A percentile compares a stretch with the other conserved stretches of the same genome.
Evolutionary conservation across 306 rosid genomes (phyloP).

Genomic region (Spatholobus suberectus): DNA sequence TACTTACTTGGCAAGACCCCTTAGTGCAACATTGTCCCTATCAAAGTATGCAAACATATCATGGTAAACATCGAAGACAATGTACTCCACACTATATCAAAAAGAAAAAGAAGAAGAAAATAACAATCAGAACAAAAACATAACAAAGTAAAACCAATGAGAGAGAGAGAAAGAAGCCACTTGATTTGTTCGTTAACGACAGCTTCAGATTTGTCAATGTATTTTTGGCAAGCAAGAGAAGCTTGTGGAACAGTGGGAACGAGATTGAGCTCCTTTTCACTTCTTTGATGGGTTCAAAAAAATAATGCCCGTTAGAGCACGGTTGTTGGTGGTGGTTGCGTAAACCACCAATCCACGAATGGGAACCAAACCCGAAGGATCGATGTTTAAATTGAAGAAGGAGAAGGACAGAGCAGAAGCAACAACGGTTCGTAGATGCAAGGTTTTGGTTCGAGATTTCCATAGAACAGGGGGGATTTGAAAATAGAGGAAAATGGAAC

Average conservation of each 20-base stretch:
- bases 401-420: constrained; percentile 47
- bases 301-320: constrained; percentile 72
- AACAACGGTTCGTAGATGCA: constrained; percentile 59
- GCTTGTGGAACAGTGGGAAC: constrained; percentile 73
- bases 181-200: constrained; percentile 95
- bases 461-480: too few relatives aligned
- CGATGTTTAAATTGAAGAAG: constrained; percentile 40
- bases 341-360: constrained; percentile 42
- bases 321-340: constrained; percentile 58
- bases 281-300: constrained; percentile 95
- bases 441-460: constrained; percentile 18
- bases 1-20: constrained; percentile 92
- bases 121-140: not conserved
- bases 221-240: constrained; percentile 90
- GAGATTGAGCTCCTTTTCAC: constrained; percentile 92
- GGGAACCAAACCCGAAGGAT: constrained; percentile 32
- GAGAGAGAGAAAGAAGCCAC: constrained; percentile 29
- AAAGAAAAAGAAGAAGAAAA: not conserved
- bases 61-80: constrained; percentile 89
- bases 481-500: not conserved
- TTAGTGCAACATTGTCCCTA: constrained; percentile 93
- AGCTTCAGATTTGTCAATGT: constrained; percentile 58
- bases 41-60: constrained; percentile 93
- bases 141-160: not conserved
- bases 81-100: constrained; percentile 86